These are phyloP conservation scores for Rhodofomes roseus DNA, from an alignment of 1,284 basidiomycete genomes.

Conservation along the genomic window DNA sequence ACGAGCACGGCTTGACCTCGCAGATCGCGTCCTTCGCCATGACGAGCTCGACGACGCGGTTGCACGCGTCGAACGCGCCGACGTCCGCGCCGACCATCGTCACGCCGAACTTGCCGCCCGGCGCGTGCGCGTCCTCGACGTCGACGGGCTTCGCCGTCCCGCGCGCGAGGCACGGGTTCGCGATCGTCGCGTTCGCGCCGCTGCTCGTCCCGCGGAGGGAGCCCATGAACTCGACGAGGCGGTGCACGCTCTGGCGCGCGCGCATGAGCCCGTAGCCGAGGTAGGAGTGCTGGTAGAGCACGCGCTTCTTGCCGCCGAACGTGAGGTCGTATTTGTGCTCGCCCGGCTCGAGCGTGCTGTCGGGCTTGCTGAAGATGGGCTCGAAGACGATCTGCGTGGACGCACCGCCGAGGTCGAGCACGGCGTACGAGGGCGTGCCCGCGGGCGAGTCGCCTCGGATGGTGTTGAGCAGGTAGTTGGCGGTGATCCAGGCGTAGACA, in stretches of 20 bases:
- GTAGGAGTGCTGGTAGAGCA: constrained; percentile 93
- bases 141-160: constrained; percentile 65
- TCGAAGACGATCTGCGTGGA: constrained; percentile 99
- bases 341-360: constrained; percentile 66
- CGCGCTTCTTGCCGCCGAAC: constrained; percentile 70
- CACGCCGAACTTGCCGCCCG: constrained; percentile 51
- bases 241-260: constrained; percentile 84
- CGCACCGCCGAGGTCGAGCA: constrained; percentile 94
- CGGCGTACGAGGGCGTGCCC: constrained; percentile 73
- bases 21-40: constrained; percentile 97
- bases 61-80: constrained; percentile 86
- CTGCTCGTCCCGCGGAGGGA: constrained; percentile 34
- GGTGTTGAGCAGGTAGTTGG: constrained; percentile 86
- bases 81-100: constrained; percentile 80
- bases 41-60: constrained; percentile 82
- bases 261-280: constrained; percentile 96
- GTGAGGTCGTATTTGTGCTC: constrained; percentile 91
- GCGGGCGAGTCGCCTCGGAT: constrained; percentile 56
- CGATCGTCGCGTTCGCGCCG: constrained; percentile 40
- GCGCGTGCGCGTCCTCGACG: constrained; percentile 56
- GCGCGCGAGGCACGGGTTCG: constrained; percentile 80
- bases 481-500: constrained; percentile 98
- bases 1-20: constrained; percentile 89
- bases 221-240: constrained; percentile 86
- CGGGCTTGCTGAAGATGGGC: constrained; percentile 60